Percentiles rank a stretch among this genome's conserved stretches.
Evolutionary conservation across 73 alveolate species (phyloP).

Genomic region (Paramecium caudatum): DNA sequence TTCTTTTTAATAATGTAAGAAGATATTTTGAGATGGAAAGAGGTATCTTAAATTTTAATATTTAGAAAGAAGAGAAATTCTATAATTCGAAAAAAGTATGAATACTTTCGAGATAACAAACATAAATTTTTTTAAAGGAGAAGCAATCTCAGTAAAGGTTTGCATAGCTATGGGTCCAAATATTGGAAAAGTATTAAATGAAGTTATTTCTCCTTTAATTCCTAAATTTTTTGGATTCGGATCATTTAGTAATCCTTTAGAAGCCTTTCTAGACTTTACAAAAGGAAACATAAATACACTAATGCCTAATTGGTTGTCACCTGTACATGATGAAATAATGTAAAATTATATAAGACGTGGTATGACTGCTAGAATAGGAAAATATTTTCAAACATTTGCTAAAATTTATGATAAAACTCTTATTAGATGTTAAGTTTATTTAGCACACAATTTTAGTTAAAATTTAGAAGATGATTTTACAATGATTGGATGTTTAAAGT

Average conservation of each 20-base stretch:
- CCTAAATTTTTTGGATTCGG: conserved; percentile 60
- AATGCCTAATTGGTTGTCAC: conserved; percentile 48
- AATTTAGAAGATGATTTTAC: conserved; percentile 20
- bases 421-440: conserved; percentile 30
- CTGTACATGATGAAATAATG: conserved; percentile 61
- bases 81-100: conserved; percentile 35
- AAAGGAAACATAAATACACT: conserved; percentile 53
- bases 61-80: conserved; percentile 34
- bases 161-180: conserved; percentile 37
- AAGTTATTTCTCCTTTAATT: conserved; percentile 30
- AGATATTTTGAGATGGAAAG: conserved; percentile 50
- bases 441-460: conserved; percentile 55
- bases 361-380: conserved; percentile 28
- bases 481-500: conserved; percentile 49
- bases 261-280: conserved; percentile 49
- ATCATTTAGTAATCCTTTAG: neutral
- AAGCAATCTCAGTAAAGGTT: conserved; percentile 28
- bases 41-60: neutral
- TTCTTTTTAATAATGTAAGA: conserved; percentile 36
- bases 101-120: conserved; percentile 47
- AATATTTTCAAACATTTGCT: conserved; percentile 43
- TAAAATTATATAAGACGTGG: conserved; percentile 61
- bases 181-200: conserved; percentile 33
- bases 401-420: conserved; percentile 47
- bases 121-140: conserved; percentile 48